Evolutionary conservation across 2,329 filamentous ascomycete genomes (phyloP), one percentile per base, ranked within the genome.

Genomic region (Calonectria honghensis): DNA sequence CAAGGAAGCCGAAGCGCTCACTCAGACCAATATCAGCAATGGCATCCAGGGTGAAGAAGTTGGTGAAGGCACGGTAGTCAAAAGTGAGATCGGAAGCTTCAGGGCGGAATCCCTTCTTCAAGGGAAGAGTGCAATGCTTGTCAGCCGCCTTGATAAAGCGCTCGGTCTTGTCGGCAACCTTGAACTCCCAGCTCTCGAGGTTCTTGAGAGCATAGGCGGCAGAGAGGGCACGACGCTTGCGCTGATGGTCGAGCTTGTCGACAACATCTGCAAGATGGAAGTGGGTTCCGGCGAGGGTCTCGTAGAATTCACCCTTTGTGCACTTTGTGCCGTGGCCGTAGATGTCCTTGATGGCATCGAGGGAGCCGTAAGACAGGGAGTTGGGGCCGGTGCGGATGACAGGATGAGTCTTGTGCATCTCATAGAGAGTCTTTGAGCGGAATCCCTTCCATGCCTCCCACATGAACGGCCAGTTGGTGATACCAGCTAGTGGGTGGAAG

Each of bases 41-140:
- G 3, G 89, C 89, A 72, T 91, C 90, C 18, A 91, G 83, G 0
- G 88, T 89, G 80, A 91, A 91, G 83, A 89, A 90, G 80, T 90
- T 91, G 31, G 86, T 87, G n/a, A 73, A 91, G 7, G 84, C 83
- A 6, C 89, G 86, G 70, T 88, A 89, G 77, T 91, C 88, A 24
- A 91, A 83, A 0, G 83, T 88, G 24, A 89, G 70, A 63, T 90
- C 88, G 35, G 82, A 78, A 1, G 83, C 73, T 6, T 79, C 75
- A 0, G 84, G 83, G 6, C 69, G 66, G 24, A 78, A 78, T 1
- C 76, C 79, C 20, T 83, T 77, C 14, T 83, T 81, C 9, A 86
- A 80, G 1, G 87, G 85, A 0, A 77, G 73, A 4, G 86, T 87
- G 72, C 87, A 87, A 37, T 80, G 82, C 39, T 77, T 75, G 75